phyloP scores from a whole-genome alignment of 768 basidiomycete species.

The Pleurotus djamor region DNA sequence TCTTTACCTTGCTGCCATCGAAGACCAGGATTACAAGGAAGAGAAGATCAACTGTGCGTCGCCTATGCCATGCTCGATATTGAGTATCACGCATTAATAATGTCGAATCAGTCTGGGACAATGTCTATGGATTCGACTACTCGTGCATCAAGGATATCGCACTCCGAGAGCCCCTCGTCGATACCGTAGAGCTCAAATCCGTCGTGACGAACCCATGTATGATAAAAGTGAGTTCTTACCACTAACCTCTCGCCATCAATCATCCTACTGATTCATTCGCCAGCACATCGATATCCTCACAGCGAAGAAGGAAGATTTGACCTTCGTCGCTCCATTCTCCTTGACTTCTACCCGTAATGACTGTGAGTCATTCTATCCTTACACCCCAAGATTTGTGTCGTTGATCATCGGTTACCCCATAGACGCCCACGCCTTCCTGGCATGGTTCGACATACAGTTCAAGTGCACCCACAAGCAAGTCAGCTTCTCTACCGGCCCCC shows the following conservation, averaged over 20 bases:
- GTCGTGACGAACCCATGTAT: slow-evolving; percentile 92
- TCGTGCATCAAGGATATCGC: slow-evolving; percentile 99
- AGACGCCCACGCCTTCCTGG: slow-evolving; percentile 98
- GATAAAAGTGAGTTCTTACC: slow-evolving; percentile 62
- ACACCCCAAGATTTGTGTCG: slow-evolving; percentile 3
- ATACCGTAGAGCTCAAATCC: slow-evolving; percentile 96
- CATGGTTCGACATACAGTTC: slow-evolving; percentile 98
- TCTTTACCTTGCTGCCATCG: slow-evolving; percentile 93
- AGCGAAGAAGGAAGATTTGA: slow-evolving; percentile 92
- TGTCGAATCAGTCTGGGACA: slow-evolving; percentile 89
- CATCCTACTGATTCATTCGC: slow-evolving; percentile 6
- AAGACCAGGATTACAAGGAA: slow-evolving; percentile 99
- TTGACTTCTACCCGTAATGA: slow-evolving; percentile 86
- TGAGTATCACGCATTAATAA: slow-evolving; percentile 2
- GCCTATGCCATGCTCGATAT: not conserved
- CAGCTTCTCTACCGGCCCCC: slow-evolving; percentile 96
- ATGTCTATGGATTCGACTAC: slow-evolving; percentile 99
- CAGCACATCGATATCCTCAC: slow-evolving; percentile 90
- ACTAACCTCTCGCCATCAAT: not conserved
- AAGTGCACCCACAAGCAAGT: slow-evolving; percentile 95
- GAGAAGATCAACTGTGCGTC: slow-evolving; percentile 98
- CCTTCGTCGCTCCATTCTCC: slow-evolving; percentile 79
- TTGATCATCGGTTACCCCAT: slow-evolving; percentile 3
- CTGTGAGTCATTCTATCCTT: slow-evolving; percentile 51
- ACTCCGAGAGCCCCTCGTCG: slow-evolving; percentile 92